Evolutionary conservation across 345 rosid genomes (phyloP), one percentile per base, ranked within the genome.

Genomic region (Arabis hirsuta): DNA sequence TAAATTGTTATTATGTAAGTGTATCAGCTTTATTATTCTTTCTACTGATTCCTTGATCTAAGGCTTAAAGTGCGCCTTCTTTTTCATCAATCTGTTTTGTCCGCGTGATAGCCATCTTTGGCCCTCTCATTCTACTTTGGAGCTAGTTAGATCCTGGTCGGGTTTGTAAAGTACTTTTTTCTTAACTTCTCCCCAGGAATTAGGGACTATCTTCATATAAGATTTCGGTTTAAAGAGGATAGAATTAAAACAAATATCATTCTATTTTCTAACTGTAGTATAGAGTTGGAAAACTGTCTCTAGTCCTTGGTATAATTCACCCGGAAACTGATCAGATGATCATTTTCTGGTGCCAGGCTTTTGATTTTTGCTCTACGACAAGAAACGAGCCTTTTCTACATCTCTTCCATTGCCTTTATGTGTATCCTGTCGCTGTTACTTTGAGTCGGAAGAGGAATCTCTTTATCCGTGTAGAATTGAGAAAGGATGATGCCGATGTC

Each of bases 341-440:
- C 71, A 39, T 70, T 48, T 70, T 82, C 20, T 89, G 86, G 91
- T 87, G 89, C 74, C 89, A 90, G 83, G 96, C 96, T 67, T 95
- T 95, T 71, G 99, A 95, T 82, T 95, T 95, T 86, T 88, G 97
- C 62, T 87, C 96, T 55, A 88, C 92, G 46, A 78, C 87, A 81
- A 84, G 97, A 79, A 95, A 95, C 14, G 96, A 95, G 87, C 99
- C 99, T 52, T 95, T 95, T 86, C 81, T 85, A 85, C 97, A 95
- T 75, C 97, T 86, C 71, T 95, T 95, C 78, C 99, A 95, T 78
- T 91, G 85, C 80, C 87, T 91, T n/a, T 95, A 91, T 79, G 89
- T 88, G 57, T 90, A 95, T 81, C 99, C 99, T 12, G 76, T 82
- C 74, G 87, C 86, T 77, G 87, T 94, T 73, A 86, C 86, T 78